These are phyloP conservation scores for Polyporus arcularius DNA, from an alignment of 768 basidiomycete species.

Conservation along the genomic window DNA sequence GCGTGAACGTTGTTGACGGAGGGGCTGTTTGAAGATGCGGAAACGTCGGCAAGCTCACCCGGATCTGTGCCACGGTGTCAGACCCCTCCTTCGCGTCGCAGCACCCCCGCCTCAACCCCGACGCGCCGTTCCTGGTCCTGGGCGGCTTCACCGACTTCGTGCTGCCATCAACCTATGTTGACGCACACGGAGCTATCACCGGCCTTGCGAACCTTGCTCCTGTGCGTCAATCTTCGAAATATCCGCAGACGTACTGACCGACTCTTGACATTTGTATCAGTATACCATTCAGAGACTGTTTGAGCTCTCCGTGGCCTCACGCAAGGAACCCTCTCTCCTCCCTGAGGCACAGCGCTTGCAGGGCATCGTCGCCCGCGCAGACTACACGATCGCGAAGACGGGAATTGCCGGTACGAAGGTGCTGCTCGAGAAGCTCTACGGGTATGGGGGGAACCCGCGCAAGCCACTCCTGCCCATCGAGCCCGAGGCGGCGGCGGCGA, in stretches of 20 bases:
- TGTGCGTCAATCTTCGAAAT: constrained; percentile 38
- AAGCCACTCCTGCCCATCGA: constrained; percentile 74
- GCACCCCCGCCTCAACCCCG: constrained; percentile 67
- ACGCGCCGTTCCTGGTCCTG: constrained; percentile 78
- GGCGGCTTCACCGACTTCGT: constrained; percentile 88
- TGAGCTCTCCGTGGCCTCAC: constrained; percentile 59
- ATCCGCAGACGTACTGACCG: not conserved
- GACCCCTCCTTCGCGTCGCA: constrained; percentile 51
- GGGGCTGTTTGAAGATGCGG: constrained; percentile 60
- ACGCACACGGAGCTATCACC: constrained; percentile 87
- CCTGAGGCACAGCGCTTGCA: constrained; percentile 75
- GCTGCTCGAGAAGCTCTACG: constrained; percentile 69
- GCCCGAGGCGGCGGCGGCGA: constrained; percentile 50
- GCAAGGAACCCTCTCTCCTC: constrained; percentile 56
- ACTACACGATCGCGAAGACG: constrained; percentile 75
- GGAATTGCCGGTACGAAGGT: constrained; percentile 86
- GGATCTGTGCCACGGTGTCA: constrained; percentile 73
- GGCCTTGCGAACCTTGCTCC: constrained; percentile 86
- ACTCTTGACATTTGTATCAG: constrained; percentile 35
- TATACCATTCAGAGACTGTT: constrained; percentile 60
- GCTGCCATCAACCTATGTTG: constrained; percentile 67
- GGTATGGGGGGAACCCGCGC: constrained; percentile 81
- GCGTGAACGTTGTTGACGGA: not conserved
- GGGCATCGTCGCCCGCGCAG: constrained; percentile 77
- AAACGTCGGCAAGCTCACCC: constrained; percentile 88